These are phyloP conservation scores for Phytomonas sp. DNA, from an alignment of 208 protist genomes.

Conservation along the genomic window DNA sequence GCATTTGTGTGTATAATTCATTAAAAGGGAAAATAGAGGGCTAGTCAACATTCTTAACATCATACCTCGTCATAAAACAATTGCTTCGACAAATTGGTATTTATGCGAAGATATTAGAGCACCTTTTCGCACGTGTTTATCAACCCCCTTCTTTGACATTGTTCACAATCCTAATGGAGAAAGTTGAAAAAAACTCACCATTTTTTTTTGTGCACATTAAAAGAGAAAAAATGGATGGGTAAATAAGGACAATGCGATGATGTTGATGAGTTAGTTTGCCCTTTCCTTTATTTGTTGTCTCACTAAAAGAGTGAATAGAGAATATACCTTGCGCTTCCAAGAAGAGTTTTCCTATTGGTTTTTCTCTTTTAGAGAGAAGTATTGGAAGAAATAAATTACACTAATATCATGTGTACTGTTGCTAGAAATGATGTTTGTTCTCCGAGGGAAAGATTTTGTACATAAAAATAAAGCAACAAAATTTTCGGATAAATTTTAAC, in stretches of 20 bases:
- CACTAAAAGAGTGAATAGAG: not conserved
- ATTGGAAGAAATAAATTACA: conserved; percentile 2
- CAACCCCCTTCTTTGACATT: not conserved
- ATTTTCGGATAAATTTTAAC: not conserved
- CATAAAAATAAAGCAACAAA: not conserved
- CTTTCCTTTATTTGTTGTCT: not conserved
- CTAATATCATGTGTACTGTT: not conserved
- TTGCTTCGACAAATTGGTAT: not conserved
- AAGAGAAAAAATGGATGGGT: not conserved
- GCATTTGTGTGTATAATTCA: conserved; percentile 2
- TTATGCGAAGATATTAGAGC: not conserved
- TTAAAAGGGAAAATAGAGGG: conserved; percentile 3
- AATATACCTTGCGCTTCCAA: not conserved
- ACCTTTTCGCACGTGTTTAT: not conserved
- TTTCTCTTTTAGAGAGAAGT: not conserved
- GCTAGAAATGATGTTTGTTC: not conserved
- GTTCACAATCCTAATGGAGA: not conserved
- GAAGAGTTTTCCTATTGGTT: not conserved
- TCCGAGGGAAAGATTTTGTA: not conserved
- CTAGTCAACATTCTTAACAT: not conserved
- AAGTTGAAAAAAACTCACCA: not conserved
- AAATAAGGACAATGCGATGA: not conserved
- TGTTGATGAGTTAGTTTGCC: not conserved
- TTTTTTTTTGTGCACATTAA: conserved; percentile 6
- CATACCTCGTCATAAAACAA: not conserved